Percentiles rank a stretch among this genome's conserved stretches.
Evolutionary conservation across 2,329 filamentous ascomycete genomes (phyloP).

Genomic region (Penicillium occitanis): DNA sequence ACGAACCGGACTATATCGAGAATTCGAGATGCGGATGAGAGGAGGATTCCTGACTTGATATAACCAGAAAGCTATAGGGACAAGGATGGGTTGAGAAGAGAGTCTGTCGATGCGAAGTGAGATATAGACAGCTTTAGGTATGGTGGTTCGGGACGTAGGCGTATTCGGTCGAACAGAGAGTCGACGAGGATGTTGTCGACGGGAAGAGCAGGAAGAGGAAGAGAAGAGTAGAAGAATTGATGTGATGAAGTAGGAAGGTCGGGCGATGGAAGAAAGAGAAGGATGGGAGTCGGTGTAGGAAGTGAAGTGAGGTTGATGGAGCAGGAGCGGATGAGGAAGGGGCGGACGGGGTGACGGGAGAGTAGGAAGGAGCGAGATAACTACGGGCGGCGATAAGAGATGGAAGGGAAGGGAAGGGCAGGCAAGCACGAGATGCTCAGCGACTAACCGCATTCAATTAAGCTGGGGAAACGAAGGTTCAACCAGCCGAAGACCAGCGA

Average conservation of each 20-base stretch:
- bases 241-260: constrained; percentile 7
- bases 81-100: neutral
- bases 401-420: constrained; percentile 9
- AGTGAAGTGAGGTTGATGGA: constrained; percentile 9
- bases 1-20: neutral
- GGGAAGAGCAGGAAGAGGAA: constrained; percentile 21
- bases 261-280: constrained; percentile 17
- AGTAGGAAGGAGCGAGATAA: constrained; percentile 22
- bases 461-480: constrained; percentile 11
- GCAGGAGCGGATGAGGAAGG: constrained; percentile 19
- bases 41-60: neutral
- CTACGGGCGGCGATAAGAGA: constrained; percentile 15
- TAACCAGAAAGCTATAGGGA: neutral
- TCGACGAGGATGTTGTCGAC: constrained; percentile 16
- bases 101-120: constrained; percentile 10
- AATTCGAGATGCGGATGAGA: neutral
- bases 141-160: neutral
- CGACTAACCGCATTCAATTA: constrained; percentile 17
- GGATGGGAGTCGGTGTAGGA: constrained; percentile 20
- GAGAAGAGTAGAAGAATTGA: constrained; percentile 18
- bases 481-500: constrained; percentile 25
- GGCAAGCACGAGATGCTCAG: constrained; percentile 21
- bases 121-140: constrained; percentile 10
- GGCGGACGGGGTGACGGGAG: constrained; percentile 25
- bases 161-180: constrained; percentile 11